A percentile compares a stretch with the other conserved stretches of the same genome.
These are phyloP conservation scores for Parasitella parasitica DNA, from an alignment of 371 early-diverging fungal genomes.

Conservation along the genomic window DNA sequence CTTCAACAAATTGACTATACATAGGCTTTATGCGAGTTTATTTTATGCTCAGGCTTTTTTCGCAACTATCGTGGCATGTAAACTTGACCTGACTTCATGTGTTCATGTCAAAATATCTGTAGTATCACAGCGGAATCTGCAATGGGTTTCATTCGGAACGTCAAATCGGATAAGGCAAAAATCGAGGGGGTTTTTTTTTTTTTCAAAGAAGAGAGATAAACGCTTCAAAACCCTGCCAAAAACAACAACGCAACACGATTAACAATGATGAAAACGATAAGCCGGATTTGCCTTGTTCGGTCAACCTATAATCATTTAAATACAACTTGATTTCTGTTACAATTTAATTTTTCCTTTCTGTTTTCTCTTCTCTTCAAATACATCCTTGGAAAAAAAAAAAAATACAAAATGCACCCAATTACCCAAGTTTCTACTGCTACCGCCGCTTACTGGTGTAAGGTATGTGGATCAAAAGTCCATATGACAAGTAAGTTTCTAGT, in stretches of 20 bases:
- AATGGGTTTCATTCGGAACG: not conserved
- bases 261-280: constrained; percentile 9
- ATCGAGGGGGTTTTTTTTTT: not conserved
- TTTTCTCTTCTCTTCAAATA: not conserved
- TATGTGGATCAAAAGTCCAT: constrained; percentile 36
- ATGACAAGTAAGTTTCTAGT: constrained; percentile 36
- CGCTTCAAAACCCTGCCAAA: not conserved
- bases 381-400: too few relatives aligned
- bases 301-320: not conserved
- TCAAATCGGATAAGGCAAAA: constrained; percentile 3
- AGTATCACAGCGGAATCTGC: not conserved
- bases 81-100: too few relatives aligned
- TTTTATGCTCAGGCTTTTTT: not conserved
- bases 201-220: not conserved
- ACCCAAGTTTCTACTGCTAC: not conserved
- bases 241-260: not conserved
- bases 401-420: not conserved
- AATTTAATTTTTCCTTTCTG: not conserved
- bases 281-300: constrained; percentile 9
- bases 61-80: too few relatives aligned
- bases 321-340: not conserved
- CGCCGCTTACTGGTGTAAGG: constrained; percentile 12
- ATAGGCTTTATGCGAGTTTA: not conserved
- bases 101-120: not conserved
- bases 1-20: too few relatives aligned